Evolutionary conservation across 148 eudicot species (phyloP), one percentile per base, ranked within the genome.

Genomic region (Chenopodium album): DNA sequence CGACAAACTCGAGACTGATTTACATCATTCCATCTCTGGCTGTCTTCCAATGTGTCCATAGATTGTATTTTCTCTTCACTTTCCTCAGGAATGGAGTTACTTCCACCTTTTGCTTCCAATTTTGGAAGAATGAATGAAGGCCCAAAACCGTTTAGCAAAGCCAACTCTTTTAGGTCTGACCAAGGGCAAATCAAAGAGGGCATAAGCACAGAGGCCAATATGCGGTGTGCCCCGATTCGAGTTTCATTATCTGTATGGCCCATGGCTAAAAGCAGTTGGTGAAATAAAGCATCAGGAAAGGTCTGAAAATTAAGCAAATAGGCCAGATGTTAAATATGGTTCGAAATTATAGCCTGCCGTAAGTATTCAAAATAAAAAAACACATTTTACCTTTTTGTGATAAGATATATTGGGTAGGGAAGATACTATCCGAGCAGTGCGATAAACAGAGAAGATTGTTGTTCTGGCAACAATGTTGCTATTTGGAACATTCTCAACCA

Each of bases 241-340:
- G 97, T 92, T 89, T 94, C 94, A 75, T 80, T 82, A 83, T 94
- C 98, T 79, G 92, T 90, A 85, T 94, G 97, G 52, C 87, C 87
- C 98, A 94, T 94, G 71, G 92, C 93, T 81, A 91, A 76, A 76
- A 94, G 92, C 76, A 94, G 87, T 84, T 92, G 98, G 82, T 91
- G 98, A 87, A 94, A 91, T 77, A 94, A 88, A 79, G 89, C 93
- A 88, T 94, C 97, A 68, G 98, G 98, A 84, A 90, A 91, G 14
- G 89, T 88, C 98, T 94, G 90, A 62, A 82, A 65, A 85, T 71
- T 63, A 75, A 79, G 76, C 68, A 82, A 44, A 82, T 60, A 19
- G 60, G 37, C 32, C 71, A 67, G 76, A 37, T 20, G 47, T 87
- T 69, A 82, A 85, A 79, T 31, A 79, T 28, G 12, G 17, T 76